Evolutionary conservation across 768 basidiomycete genomes (phyloP), one percentile per base, ranked within the genome.

Genomic region (Lyophyllum atratum): DNA sequence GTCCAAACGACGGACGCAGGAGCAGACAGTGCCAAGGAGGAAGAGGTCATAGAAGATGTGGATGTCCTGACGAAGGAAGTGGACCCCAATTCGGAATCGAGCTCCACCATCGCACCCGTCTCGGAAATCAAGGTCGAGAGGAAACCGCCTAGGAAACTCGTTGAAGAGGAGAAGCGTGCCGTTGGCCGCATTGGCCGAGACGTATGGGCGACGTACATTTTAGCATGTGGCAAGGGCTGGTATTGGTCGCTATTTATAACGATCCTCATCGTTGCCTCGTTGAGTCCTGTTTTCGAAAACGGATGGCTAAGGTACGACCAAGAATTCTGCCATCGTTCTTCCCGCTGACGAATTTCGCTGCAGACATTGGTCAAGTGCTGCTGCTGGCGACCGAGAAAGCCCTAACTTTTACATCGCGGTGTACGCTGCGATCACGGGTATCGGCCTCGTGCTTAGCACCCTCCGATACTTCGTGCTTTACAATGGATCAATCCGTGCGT

Each of bases 101-200:
- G 73, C 48, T 71, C 79, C 3, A 72, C 70, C 26, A 44, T 64
- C 52, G 56, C 60, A 65, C 59, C 44, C 51, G 15, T 50, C 50
- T 43, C 66, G 22, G 58, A 66, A 28, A 29, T 75, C 76, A 45
- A 80, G 31, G 64, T 65, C 17, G 70, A 72, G 54, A 83, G 79
- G 68, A 90, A 85, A 65, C 66, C 78, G 1, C 89, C 93, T 0
- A 80, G 92, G 34, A 95, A 95, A 68, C 80, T 95, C 45, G 76
- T 95, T 6, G 93, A 96, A 64, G 91, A 92, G 64, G 90, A 92
- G 68, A 84, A 81, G 58, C 80, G 90, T n/a, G 89, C 87, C 1
- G 84, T 85, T 42, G 90, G 90, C 3, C 79, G 86, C 45, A 89
- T 93, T 52, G 72, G 81, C 47, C 73, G 77, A 55, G 82, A 83